These are phyloP conservation scores for Monosporozyma siamensis DNA, from an alignment of 805 yeast species.

Conservation along the genomic window DNA sequence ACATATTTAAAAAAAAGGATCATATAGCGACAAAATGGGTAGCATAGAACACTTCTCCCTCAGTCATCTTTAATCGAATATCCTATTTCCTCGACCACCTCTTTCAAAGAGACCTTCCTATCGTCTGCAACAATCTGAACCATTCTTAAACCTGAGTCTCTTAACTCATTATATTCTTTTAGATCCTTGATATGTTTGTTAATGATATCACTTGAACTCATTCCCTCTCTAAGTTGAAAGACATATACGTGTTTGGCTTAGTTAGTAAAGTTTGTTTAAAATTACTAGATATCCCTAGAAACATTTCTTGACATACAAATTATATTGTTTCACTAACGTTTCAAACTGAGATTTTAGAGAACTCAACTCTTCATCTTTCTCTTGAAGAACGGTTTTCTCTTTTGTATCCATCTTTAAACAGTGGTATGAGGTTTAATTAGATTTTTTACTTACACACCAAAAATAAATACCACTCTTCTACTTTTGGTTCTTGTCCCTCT, in stretches of 20 bases:
- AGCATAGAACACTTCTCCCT: neutral
- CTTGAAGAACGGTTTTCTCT: neutral
- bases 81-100: conserved; percentile 47
- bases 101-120: conserved; percentile 37
- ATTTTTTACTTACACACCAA: too few species aligned
- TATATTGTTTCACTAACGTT: neutral
- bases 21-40: neutral
- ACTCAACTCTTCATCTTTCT: neutral
- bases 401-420: neutral
- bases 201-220: conserved; percentile 36
- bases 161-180: conserved; percentile 52
- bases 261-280: too few species aligned
- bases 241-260: too few species aligned
- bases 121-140: conserved; percentile 55
- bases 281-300: too few species aligned
- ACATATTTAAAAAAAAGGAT: too few species aligned
- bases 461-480: too few species aligned
- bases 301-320: too few species aligned
- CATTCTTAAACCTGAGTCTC: conserved; percentile 50
- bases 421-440: too few species aligned
- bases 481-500: too few species aligned
- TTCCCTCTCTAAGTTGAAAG: neutral
- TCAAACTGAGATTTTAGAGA: neutral
- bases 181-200: conserved; percentile 43
- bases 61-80: conserved; percentile 17